Evolutionary conservation across 2,329 filamentous ascomycete species (phyloP).

Genomic region (Penicillium aurantiogriseum): DNA sequence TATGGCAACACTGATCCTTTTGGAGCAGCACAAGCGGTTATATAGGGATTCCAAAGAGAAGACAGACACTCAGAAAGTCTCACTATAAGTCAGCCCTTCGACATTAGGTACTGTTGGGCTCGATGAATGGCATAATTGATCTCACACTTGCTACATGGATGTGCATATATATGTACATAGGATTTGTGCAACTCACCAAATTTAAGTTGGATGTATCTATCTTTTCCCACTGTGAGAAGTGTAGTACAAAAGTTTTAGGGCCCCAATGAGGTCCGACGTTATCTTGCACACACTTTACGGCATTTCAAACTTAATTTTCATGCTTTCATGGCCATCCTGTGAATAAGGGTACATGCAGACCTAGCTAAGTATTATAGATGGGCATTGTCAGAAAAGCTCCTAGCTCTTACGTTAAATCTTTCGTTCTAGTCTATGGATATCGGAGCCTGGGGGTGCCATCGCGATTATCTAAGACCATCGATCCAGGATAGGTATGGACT

Average conservation of each 20-base stretch:
- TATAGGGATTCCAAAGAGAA: constrained; percentile 35
- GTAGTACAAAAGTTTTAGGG: background rate
- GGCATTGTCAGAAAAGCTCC: background rate
- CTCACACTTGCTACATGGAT: no score
- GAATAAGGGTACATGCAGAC: background rate
- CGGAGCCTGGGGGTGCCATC: background rate
- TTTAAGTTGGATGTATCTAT: background rate
- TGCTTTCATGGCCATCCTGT: background rate
- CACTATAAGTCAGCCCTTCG: background rate
- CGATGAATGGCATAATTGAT: background rate
- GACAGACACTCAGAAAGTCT: background rate
- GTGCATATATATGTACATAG: background rate
- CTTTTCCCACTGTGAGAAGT: background rate
- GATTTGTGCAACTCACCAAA: background rate
- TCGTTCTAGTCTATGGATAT: background rate
- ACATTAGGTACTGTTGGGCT: no score
- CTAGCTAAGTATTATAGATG: background rate
- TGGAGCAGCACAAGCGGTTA: constrained; percentile 80
- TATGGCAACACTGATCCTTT: constrained; percentile 79
- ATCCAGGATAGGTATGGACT: background rate
- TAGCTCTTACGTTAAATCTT: background rate
- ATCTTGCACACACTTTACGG: background rate
- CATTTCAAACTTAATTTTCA: background rate
- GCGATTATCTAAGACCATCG: background rate
- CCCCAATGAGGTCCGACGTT: background rate